Conservation (phyloP, 192 early-diverging fungal species). For the Umbelopsis sp. region DNA sequence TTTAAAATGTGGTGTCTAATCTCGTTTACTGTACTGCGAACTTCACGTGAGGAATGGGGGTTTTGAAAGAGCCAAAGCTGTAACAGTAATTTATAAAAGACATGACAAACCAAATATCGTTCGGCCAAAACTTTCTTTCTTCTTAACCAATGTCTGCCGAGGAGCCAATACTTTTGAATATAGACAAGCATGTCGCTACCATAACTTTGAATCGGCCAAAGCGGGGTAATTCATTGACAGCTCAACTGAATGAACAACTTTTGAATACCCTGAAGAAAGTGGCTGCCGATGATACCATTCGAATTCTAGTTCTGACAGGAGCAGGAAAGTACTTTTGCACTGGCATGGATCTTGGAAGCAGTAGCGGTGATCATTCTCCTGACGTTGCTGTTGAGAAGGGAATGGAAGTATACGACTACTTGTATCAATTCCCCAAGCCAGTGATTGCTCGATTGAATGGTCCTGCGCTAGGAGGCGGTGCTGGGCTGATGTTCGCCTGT, state of each 20-base stretch:
- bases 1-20: background rate
- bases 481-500: conserved; percentile 57
- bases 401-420: conserved; percentile 43
- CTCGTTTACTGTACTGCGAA: background rate
- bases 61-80: background rate
- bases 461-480: conserved; percentile 66
- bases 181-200: conserved; percentile 43
- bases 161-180: conserved; percentile 2
- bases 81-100: no score
- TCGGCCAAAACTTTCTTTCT: background rate
- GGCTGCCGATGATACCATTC: conserved; percentile 46
- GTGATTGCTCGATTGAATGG: conserved; percentile 63
- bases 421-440: conserved; percentile 51
- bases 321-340: conserved; percentile 68
- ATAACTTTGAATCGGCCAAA: conserved; percentile 57
- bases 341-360: conserved; percentile 57
- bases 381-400: conserved; percentile 36
- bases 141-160: background rate
- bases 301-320: conserved; percentile 61
- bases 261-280: conserved; percentile 43
- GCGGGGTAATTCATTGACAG: conserved; percentile 56
- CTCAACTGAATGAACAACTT: conserved; percentile 47
- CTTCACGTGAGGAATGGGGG: conserved; percentile 14
- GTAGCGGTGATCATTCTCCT: conserved; percentile 6
- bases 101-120: no score